Evolutionary conservation across 1,284 basidiomycete species (phyloP), one percentile per base, ranked within the genome.

Genomic region (Erythrobasidium hasegawianum): DNA sequence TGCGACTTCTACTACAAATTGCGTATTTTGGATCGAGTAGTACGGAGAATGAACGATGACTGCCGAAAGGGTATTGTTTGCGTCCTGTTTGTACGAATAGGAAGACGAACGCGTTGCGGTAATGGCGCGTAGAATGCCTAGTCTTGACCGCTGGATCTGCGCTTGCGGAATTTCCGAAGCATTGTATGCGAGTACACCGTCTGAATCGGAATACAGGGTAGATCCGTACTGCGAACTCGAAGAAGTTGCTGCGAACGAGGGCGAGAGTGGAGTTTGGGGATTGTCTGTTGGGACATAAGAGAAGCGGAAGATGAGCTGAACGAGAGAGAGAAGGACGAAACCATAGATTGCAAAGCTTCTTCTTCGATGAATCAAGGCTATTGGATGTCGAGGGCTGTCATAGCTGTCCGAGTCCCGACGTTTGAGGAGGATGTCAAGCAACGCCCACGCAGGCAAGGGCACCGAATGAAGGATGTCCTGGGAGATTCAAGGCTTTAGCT

Each of bases 1-100:
- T 26, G 72, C 64, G 38, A 69, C 66, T 29, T 55, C 56, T 4
- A 72, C 29, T 26, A 72, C 67, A 10, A 74, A 55, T 16, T 72
- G 64, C 45, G 61, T 64, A 18, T 49, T 64, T 33, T 52, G 41
- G 20, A 64, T 20, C 16, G 49, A 27, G 43, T 47, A 64, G 39
- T 64, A 45, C 16, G 61, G 61, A 2, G 52, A 56, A 40, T 64
- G 61, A 26, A 64, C 54, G 43, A 64, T 64, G 26, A 64, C 39
- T 9, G 61, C 61, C 20, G 61, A 56, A 41, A 57, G 40, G 38
- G 39, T 11, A 11, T 56, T 9, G 20, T 53, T 26, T 33, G 33
- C 33, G 50, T 22, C 50, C 16, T 18, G 43, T 5, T 47, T 14
- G 14, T 47, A 24, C 22, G 43, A 24, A 47, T 47, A 24, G 4